Base-by-base conservation (phyloP, 2,329 filamentous ascomycete genomes). In the Epichloe brachyelytri region DNA sequence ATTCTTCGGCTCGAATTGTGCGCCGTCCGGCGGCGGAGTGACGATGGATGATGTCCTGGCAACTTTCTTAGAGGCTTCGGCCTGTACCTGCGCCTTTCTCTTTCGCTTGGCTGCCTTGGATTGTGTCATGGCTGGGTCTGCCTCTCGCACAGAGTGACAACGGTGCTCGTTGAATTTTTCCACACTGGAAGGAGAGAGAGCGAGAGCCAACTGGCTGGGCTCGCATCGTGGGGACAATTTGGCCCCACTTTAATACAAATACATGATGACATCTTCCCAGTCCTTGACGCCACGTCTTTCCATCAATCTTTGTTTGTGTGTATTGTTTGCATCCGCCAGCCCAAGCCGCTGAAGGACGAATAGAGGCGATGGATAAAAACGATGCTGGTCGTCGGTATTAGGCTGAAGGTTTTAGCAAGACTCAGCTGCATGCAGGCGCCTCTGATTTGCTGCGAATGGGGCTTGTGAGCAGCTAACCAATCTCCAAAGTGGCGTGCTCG, bases 81-180 rank as follows among this genome's bases (percentile, higher is more conserved):
- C 55, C 48, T 17, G 33, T 69, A 52, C 55, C 49, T 71, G 65
- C 0, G 63, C 63, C 50, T 64, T 65, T 39, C 70, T 67, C 63
- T 75, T 74, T 52, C 72, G 67, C 59, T 76, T 71, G 26, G 69
- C 66, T 3, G 68, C 62, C 52, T 73, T 77, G 30, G 65, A 66
- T 59, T 51, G 52, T 19, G 46, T 34, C 52, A 54, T 73, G 36
- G 30, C 12, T 15, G 15, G 11, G 11, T 17, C 22, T 48, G 33
- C 12, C 7, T 20, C 20, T 33, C 10, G 14, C 17, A 19, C 17
- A 5, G 15, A 30, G 33, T n/a, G 17, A 26, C 19, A 14, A 7
- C 12, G 46, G 20, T 48, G 11, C 4, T 30, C 12, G 10, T 48
- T 41, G 17, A 2, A 3, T 36, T n/a, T 20, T 46, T 4, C 8